Conservation (phyloP, 1,284 basidiomycete genomes). For the Quambalaria eucalypti region DNA sequence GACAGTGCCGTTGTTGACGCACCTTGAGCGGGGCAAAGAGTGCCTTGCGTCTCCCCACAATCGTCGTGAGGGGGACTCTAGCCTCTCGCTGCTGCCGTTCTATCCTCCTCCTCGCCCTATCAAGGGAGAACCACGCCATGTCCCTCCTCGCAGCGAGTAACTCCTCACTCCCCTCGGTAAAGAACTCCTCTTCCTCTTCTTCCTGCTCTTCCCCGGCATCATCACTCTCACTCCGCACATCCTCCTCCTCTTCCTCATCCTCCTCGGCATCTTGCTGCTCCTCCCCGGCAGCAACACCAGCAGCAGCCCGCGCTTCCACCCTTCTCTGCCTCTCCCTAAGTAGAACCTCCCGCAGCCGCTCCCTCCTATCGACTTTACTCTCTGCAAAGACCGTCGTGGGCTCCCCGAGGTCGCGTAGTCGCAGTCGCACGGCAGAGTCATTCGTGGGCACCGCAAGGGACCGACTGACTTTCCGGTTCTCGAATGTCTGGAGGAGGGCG, state of each 20-base stretch:
- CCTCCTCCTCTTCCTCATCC: constrained; percentile 22
- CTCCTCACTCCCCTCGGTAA: constrained; percentile 77
- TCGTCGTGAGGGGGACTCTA: constrained; percentile 73
- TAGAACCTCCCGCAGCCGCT: constrained; percentile 83
- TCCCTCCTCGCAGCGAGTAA: constrained; percentile 71
- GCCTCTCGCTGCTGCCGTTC: constrained; percentile 80
- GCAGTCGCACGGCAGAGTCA: constrained; percentile 78
- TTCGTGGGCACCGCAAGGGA: constrained; percentile 92
- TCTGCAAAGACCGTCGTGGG: constrained; percentile 96
- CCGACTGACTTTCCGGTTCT: constrained; percentile 51
- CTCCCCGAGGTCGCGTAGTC: constrained; percentile 82
- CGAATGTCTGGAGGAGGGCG: background rate
- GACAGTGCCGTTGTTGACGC: constrained; percentile 25
- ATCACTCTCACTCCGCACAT: constrained; percentile 5
- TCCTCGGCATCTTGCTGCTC: constrained; percentile 54
- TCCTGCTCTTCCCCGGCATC: constrained; percentile 46
- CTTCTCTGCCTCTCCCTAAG: constrained; percentile 74
- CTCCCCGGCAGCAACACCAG: constrained; percentile 2
- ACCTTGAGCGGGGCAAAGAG: constrained; percentile 84
- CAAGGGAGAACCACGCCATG: constrained; percentile 83
- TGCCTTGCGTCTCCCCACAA: constrained; percentile 82
- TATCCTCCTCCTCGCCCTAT: constrained; percentile 85
- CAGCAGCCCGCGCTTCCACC: constrained; percentile 29
- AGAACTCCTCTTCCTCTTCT: constrained; percentile 81
- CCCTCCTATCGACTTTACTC: constrained; percentile 62